A percentile compares a stretch with the other conserved stretches of the same genome.
These are phyloP conservation scores for Clarkia xantiana DNA, from an alignment of 345 rosid genomes.

Conservation along the genomic window DNA sequence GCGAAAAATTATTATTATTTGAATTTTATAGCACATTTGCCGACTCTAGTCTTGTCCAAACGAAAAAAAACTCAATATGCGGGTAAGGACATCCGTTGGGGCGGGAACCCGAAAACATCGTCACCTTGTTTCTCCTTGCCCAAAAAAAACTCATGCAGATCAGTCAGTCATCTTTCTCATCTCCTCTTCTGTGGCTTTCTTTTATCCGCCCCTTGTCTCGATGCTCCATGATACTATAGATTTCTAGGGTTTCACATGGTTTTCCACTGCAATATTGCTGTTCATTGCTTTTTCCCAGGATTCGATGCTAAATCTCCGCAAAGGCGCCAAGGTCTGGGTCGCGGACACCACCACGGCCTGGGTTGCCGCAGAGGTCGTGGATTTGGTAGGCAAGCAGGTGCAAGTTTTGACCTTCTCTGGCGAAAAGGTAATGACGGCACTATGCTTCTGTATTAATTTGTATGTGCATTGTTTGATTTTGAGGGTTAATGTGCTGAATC, in stretches of 20 bases:
- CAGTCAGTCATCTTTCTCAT: neutral
- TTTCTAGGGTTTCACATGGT: neutral
- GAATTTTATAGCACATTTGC: too few species aligned
- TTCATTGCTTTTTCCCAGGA: constrained; percentile 2
- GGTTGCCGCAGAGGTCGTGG: constrained; percentile 57
- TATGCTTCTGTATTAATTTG: too few species aligned
- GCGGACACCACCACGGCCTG: constrained; percentile 78
- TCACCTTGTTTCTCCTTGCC: constrained; percentile 1
- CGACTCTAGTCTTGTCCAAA: too few species aligned
- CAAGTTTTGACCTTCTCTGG: constrained; percentile 34
- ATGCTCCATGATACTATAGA: neutral
- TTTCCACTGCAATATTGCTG: neutral
- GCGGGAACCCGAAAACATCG: constrained; percentile 35
- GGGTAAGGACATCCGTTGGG: constrained; percentile 20
- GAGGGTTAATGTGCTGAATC: too few species aligned
- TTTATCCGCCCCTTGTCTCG: neutral
- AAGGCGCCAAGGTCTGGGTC: constrained; percentile 72
- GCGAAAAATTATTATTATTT: too few species aligned
- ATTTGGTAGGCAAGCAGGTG: constrained; percentile 36
- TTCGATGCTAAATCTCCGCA: constrained; percentile 35
- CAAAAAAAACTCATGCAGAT: neutral
- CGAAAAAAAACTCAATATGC: too few species aligned
- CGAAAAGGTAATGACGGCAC: constrained; percentile 36
- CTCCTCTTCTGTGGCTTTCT: constrained; percentile 9
- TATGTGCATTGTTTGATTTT: too few species aligned